Conservation (phyloP, 2,329 filamentous ascomycete genomes). For the Trichoderma sp. region DNA sequence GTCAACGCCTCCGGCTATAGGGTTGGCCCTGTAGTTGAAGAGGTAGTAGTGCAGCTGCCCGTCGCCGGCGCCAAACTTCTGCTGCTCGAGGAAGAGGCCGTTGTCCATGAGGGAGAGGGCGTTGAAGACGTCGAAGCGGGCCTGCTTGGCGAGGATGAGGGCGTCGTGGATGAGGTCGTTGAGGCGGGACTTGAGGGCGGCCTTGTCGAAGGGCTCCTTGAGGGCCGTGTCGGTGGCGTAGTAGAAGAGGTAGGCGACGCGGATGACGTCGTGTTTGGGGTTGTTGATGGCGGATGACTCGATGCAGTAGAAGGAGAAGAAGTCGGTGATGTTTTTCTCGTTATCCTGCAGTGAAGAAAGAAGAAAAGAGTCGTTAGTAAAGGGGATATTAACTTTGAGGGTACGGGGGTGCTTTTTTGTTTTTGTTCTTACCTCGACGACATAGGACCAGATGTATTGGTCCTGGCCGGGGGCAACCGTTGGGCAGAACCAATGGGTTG, state of each 20-base stretch:
- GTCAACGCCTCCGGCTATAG: slow-evolving; percentile 83
- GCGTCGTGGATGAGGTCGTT: slow-evolving; percentile 80
- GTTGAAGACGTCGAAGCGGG: slow-evolving; percentile 94
- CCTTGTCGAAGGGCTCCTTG: slow-evolving; percentile 48
- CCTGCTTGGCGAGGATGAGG: slow-evolving; percentile 79
- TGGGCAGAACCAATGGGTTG: slow-evolving; percentile 83
- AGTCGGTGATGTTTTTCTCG: slow-evolving; percentile 84
- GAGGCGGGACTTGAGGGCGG: slow-evolving; percentile 71
- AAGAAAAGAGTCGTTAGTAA: not conserved
- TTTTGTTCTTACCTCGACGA: slow-evolving; percentile 64
- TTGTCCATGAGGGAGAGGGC: slow-evolving; percentile 93
- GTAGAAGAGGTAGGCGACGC: slow-evolving; percentile 95
- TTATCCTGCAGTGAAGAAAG: not conserved
- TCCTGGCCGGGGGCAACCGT: slow-evolving; percentile 57
- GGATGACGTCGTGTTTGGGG: slow-evolving; percentile 72
- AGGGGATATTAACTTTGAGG: not conserved
- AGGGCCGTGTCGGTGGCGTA: slow-evolving; percentile 85
- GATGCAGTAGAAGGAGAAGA: slow-evolving; percentile 94
- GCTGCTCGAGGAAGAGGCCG: slow-evolving; percentile 83
- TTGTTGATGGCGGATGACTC: slow-evolving; percentile 89
- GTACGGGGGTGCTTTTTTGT: no score
- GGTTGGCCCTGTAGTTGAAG: slow-evolving; percentile 90
- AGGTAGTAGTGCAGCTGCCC: slow-evolving; percentile 95
- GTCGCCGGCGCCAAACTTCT: slow-evolving; percentile 93
- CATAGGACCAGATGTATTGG: slow-evolving; percentile 90